These are phyloP conservation scores for Cercospora sojina DNA, from an alignment of 2,329 filamentous ascomycete genomes.

Conservation along the genomic window DNA sequence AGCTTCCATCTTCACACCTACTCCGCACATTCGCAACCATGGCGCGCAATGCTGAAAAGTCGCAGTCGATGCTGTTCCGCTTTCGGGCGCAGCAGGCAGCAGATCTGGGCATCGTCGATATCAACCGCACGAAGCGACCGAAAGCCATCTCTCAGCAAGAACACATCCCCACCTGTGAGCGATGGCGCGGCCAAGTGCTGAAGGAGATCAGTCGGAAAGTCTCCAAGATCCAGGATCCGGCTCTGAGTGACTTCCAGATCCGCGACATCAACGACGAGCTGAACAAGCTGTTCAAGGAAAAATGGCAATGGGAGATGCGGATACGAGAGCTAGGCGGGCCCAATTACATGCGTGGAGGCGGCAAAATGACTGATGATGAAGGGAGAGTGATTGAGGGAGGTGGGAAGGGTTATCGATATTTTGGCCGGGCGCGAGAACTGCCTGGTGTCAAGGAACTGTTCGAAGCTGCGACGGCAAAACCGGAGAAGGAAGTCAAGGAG, in stretches of 20 bases:
- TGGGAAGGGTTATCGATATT: constrained; percentile 91
- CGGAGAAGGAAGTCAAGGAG: constrained; percentile 60
- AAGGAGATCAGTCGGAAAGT: constrained; percentile 98
- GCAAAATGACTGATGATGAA: constrained; percentile 55
- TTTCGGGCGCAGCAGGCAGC: constrained; percentile 97
- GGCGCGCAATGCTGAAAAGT: constrained; percentile 98
- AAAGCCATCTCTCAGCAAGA: constrained; percentile 86
- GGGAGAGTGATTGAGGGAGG: constrained; percentile 60
- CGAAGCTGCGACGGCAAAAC: constrained; percentile 66
- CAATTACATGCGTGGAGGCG: constrained; percentile 81
- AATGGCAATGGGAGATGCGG: constrained; percentile 98
- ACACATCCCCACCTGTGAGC: constrained; percentile 83
- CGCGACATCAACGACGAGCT: constrained; percentile 98
- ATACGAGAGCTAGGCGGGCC: constrained; percentile 94
- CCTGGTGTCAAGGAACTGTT: constrained; percentile 97
- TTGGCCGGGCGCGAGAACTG: constrained; percentile 82
- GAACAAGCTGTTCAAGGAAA: constrained; percentile 98
- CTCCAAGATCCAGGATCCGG: constrained; percentile 86
- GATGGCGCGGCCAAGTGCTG: constrained; percentile 96
- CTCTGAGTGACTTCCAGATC: constrained; percentile 94
- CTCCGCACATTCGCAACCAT: constrained; percentile 23
- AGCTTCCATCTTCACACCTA: neutral
- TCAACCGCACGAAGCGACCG: constrained; percentile 81
- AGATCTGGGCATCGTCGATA: constrained; percentile 93
- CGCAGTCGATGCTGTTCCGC: constrained; percentile 99